phyloP scores from a whole-genome alignment of 345 rosid genomes.

The Carallia pectinifolia region DNA sequence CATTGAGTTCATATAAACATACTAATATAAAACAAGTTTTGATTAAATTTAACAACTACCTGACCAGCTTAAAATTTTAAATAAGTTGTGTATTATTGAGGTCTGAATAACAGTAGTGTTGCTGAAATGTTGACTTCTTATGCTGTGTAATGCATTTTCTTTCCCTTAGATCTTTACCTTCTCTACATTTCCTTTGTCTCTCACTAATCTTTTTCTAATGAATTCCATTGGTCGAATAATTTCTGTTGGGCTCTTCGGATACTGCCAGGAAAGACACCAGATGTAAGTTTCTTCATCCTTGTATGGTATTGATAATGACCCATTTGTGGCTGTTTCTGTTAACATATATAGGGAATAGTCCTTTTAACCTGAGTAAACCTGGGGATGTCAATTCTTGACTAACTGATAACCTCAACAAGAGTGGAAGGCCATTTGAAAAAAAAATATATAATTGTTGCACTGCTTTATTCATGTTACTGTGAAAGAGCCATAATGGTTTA shows the following conservation, averaged over 20 bases:
- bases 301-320: slow-evolving; percentile 4
- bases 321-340: background rate
- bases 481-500: background rate
- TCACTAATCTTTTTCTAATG: slow-evolving; percentile 17
- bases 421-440: background rate
- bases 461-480: background rate
- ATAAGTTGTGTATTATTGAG: background rate
- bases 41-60: no score
- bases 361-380: no score
- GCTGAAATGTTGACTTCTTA: background rate
- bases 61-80: no score
- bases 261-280: slow-evolving; percentile 60
- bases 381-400: background rate
- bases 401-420: background rate
- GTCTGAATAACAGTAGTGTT: background rate
- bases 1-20: no score
- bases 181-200: background rate
- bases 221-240: slow-evolving; percentile 11
- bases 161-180: background rate
- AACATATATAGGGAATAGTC: background rate
- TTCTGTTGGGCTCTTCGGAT: slow-evolving; percentile 18
- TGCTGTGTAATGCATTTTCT: background rate
- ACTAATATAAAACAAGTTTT: no score
- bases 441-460: background rate
- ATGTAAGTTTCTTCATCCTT: slow-evolving; percentile 45